These are phyloP conservation scores for Zalerion maritima DNA, from an alignment of 495 filamentous ascomycete species.

Conservation along the genomic window DNA sequence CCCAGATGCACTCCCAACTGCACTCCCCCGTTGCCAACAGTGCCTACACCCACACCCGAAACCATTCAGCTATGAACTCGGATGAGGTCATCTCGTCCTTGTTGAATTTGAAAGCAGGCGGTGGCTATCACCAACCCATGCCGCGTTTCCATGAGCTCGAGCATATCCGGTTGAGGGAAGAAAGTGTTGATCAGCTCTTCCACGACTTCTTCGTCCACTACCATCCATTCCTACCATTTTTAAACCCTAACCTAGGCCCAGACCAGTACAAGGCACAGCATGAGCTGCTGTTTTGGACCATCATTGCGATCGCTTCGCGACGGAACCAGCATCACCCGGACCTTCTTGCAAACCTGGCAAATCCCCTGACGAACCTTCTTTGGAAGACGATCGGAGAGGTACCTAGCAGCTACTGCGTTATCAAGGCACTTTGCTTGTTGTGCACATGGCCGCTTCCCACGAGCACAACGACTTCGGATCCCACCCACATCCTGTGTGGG, in stretches of 20 bases:
- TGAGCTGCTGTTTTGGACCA: slow-evolving; percentile 74
- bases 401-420: slow-evolving; percentile 76
- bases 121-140: slow-evolving; percentile 34
- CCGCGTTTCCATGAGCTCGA: slow-evolving; percentile 47
- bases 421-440: slow-evolving; percentile 77
- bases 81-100: slow-evolving; percentile 76
- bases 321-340: slow-evolving; percentile 51
- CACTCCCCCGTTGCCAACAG: slow-evolving; percentile 42
- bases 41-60: slow-evolving; percentile 38
- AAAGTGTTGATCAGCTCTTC: slow-evolving; percentile 62
- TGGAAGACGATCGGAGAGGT: slow-evolving; percentile 74
- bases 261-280: slow-evolving; percentile 62
- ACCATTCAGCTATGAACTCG: slow-evolving; percentile 55
- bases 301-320: slow-evolving; percentile 67
- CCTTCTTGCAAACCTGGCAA: slow-evolving; percentile 52
- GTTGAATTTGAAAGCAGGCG: slow-evolving; percentile 52
- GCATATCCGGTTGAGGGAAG: slow-evolving; percentile 56
- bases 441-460: slow-evolving; percentile 87
- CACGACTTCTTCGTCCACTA: slow-evolving; percentile 67
- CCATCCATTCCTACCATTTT: slow-evolving; percentile 74
- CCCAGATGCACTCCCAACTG: slow-evolving; percentile 34
- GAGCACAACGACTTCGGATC: slow-evolving; percentile 72
- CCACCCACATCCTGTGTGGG: slow-evolving; percentile 79
- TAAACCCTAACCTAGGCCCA: slow-evolving; percentile 53
- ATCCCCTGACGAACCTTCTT: slow-evolving; percentile 55